A percentile compares a stretch with the other conserved stretches of the same genome.
Evolutionary conservation across 495 filamentous ascomycete species (phyloP).

Genomic region (Extremus antarcticus): DNA sequence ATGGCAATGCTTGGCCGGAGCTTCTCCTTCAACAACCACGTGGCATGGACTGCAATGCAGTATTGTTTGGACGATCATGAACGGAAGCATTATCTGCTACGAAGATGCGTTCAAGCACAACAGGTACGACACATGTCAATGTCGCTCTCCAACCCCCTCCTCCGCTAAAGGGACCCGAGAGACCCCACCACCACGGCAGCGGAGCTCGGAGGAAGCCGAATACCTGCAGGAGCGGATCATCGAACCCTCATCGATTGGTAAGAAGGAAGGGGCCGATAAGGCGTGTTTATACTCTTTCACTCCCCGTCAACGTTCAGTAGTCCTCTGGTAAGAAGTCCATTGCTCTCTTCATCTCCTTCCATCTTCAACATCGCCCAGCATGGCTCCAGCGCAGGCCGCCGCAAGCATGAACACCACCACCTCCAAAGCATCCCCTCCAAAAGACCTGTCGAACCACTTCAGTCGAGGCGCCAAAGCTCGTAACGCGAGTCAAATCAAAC

Average conservation of each 20-base stretch:
- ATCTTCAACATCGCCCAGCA: background rate
- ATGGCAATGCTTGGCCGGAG: no score
- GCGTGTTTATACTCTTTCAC: background rate
- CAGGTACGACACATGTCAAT: no score
- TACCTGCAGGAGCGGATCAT: background rate
- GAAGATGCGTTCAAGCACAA: no score
- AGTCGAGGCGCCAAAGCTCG: constrained; percentile 56
- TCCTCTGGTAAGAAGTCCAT: background rate
- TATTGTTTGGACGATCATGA: no score
- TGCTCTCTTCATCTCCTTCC: background rate
- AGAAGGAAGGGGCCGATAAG: background rate
- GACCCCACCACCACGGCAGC: background rate
- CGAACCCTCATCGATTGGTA: background rate
- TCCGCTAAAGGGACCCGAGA: no score
- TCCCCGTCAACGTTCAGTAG: background rate
- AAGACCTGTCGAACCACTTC: constrained; percentile 72
- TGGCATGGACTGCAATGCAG: no score
- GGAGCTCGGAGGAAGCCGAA: background rate
- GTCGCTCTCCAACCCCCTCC: no score
- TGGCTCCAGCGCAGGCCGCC: background rate
- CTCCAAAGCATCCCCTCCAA: constrained; percentile 35
- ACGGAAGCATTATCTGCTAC: no score
- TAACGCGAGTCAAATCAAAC: constrained; percentile 54
- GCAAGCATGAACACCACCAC: background rate
- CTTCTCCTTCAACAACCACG: no score